Evolutionary conservation across 2,329 filamentous ascomycete genomes (phyloP).

Genomic region (Curvularia sp.): DNA sequence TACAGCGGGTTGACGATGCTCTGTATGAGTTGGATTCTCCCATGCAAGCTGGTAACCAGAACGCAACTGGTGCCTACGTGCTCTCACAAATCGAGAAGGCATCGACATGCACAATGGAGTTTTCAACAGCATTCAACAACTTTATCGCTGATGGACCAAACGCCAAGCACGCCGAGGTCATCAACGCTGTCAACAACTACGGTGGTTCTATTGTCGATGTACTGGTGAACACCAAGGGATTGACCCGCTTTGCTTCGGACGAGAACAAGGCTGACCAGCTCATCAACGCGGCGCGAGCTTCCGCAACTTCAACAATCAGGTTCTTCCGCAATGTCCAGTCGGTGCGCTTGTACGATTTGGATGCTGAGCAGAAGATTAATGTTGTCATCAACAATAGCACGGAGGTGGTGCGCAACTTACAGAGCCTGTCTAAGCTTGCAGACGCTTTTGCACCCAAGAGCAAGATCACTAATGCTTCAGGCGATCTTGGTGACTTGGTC

Average conservation of each 20-base stretch:
- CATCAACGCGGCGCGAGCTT: slow-evolving; percentile 80
- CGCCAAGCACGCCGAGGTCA: slow-evolving; percentile 86
- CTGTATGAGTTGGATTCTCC: slow-evolving; percentile 96
- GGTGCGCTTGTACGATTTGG: slow-evolving; percentile 89
- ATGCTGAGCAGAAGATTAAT: slow-evolving; percentile 90
- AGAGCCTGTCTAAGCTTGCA: slow-evolving; percentile 90
- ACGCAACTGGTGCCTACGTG: slow-evolving; percentile 91
- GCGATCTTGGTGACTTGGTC: slow-evolving; percentile 91
- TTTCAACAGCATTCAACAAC: slow-evolving; percentile 97
- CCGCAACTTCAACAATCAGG: slow-evolving; percentile 84
- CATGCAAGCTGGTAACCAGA: slow-evolving; percentile 99
- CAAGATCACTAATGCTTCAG: slow-evolving; percentile 78
- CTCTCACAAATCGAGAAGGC: slow-evolving; percentile 98
- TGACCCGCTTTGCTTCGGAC: slow-evolving; percentile 89
- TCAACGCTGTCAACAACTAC: slow-evolving; percentile 90
- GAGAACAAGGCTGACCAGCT: slow-evolving; percentile 93
- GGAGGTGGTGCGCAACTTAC: slow-evolving; percentile 91
- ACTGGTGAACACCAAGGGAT: slow-evolving; percentile 93
- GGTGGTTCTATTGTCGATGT: slow-evolving; percentile 91
- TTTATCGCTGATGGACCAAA: slow-evolving; percentile 97
- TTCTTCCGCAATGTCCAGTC: slow-evolving; percentile 96
- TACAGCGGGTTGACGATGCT: slow-evolving; percentile 93
- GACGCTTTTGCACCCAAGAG: slow-evolving; percentile 91
- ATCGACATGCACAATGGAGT: slow-evolving; percentile 91
- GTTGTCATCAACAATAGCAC: slow-evolving; percentile 97